phyloP scores from a whole-genome alignment of 2,329 filamentous ascomycete genomes.

The Paecilomyces niveus region DNA sequence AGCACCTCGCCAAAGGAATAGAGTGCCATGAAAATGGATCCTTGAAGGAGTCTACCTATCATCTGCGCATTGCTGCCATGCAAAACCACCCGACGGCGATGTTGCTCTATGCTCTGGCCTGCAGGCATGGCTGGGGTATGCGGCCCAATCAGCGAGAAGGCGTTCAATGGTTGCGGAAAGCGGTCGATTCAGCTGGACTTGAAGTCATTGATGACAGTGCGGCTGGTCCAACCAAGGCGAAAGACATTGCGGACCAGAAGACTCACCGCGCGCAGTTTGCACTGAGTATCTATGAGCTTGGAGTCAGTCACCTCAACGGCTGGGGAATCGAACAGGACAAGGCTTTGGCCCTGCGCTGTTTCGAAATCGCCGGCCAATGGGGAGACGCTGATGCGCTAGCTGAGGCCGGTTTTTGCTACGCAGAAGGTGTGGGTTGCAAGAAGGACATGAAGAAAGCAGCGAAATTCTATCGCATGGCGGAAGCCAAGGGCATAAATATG shows the following conservation, averaged over 20 bases:
- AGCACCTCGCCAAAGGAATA: constrained; percentile 86
- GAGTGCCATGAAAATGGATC: constrained; percentile 81
- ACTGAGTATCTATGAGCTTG: constrained; percentile 90
- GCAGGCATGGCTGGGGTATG: constrained; percentile 97
- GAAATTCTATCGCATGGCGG: constrained; percentile 81
- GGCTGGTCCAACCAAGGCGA: constrained; percentile 46
- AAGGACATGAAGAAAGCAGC: constrained; percentile 95
- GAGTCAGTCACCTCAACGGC: constrained; percentile 94
- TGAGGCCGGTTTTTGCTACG: constrained; percentile 94
- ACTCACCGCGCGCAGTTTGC: constrained; percentile 89
- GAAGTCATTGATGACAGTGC: constrained; percentile 74
- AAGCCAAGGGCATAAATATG: constrained; percentile 93
- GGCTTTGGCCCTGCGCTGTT: constrained; percentile 77
- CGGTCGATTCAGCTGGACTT: constrained; percentile 73
- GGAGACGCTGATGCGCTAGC: constrained; percentile 90
- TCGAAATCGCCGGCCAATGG: constrained; percentile 94
- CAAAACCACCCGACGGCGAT: constrained; percentile 86
- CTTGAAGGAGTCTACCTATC: constrained; percentile 90
- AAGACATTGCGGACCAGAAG: constrained; percentile 63
- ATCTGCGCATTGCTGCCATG: constrained; percentile 80
- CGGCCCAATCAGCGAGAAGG: constrained; percentile 83
- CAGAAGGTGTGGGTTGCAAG: constrained; percentile 85
- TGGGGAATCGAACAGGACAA: constrained; percentile 97
- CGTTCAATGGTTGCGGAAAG: constrained; percentile 84
- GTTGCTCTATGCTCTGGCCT: constrained; percentile 91